Conservation (phyloP, 495 filamentous ascomycete species). For the Aspergillus indologenus region DNA sequence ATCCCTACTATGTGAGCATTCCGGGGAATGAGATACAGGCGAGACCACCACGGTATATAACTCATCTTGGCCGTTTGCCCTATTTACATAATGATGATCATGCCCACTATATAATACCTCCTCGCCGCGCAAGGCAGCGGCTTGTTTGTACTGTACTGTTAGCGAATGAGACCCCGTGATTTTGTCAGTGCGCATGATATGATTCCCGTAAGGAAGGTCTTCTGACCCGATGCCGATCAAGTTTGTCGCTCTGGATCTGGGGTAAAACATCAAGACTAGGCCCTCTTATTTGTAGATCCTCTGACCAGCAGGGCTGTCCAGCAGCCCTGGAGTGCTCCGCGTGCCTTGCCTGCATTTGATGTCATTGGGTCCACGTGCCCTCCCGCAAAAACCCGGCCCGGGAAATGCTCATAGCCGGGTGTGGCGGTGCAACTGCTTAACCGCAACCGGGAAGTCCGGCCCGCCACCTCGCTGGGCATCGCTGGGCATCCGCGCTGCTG, state of each 20-base stretch:
- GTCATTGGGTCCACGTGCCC: slow-evolving; percentile 4
- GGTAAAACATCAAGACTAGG: neutral
- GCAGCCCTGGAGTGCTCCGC: too few species aligned
- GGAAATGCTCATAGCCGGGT: slow-evolving; percentile 26
- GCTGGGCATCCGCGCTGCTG: neutral
- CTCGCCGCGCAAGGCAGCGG: neutral
- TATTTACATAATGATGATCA: slow-evolving; percentile 1
- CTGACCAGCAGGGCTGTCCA: too few species aligned
- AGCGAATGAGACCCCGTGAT: neutral
- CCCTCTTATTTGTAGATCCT: neutral
- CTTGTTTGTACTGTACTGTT: slow-evolving; percentile 1
- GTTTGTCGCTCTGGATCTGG: neutral
- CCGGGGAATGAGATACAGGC: neutral
- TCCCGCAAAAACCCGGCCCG: slow-evolving; percentile 26
- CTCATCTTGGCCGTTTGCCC: neutral
- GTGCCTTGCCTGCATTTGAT: neutral
- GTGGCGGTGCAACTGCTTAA: slow-evolving; percentile 22
- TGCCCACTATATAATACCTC: slow-evolving; percentile 5
- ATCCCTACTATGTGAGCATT: too few species aligned
- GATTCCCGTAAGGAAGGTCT: neutral
- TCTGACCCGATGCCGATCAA: neutral
- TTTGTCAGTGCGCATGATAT: neutral
- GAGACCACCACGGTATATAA: neutral
- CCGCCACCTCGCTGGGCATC: too few species aligned
- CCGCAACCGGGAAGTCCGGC: slow-evolving; percentile 15